phyloP scores from a whole-genome alignment of 345 rosid genomes.

The Reutealis trisperma region DNA sequence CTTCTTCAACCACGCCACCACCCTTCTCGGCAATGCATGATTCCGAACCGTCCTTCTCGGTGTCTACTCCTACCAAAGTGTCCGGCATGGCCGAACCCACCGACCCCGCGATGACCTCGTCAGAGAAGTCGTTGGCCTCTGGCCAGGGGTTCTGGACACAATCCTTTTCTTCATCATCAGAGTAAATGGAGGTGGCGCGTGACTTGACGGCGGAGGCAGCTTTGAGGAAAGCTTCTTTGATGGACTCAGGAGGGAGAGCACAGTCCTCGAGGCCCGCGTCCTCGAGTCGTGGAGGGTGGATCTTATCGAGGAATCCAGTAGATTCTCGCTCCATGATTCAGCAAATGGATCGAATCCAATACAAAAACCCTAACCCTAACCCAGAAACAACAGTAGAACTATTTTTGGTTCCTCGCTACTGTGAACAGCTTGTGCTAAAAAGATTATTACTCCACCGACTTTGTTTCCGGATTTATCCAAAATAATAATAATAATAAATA shows the following conservation, averaged over 20 bases:
- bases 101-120: background rate
- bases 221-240: conserved; percentile 63
- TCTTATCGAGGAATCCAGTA: conserved; percentile 37
- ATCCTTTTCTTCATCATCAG: conserved; percentile 11
- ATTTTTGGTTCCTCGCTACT: background rate
- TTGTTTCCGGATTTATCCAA: background rate
- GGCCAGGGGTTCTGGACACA: conserved; percentile 27
- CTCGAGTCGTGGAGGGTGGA: conserved; percentile 61
- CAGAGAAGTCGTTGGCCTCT: conserved; percentile 1
- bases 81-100: conserved; percentile 8
- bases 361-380: conserved; percentile 1
- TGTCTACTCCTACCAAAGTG: conserved; percentile 20
- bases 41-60: conserved; percentile 13
- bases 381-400: background rate
- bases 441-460: background rate
- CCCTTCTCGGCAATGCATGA: conserved; percentile 36
- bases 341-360: background rate
- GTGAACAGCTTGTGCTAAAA: background rate
- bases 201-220: conserved; percentile 63
- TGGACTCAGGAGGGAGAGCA: conserved; percentile 65
- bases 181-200: conserved; percentile 44
- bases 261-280: conserved; percentile 81
- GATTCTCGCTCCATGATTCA: conserved; percentile 21
- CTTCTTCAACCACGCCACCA: conserved; percentile 24
- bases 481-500: background rate